These are phyloP conservation scores for Trifolium fragiferum DNA, from an alignment of 306 rosid species.

Conservation along the genomic window DNA sequence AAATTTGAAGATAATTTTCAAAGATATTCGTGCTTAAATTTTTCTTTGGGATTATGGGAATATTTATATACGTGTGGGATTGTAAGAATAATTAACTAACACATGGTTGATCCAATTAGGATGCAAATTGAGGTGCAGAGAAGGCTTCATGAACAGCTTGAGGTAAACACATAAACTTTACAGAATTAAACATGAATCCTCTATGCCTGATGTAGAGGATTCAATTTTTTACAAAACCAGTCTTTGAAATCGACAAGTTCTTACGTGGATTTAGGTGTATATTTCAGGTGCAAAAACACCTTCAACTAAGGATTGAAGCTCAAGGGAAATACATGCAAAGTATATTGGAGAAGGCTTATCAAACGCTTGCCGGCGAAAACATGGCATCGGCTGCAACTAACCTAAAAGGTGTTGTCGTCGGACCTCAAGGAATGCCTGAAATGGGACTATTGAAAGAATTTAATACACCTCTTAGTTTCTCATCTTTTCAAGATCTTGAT, in stretches of 20 bases:
- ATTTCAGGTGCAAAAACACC: constrained; percentile 88
- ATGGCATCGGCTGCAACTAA: constrained; percentile 61
- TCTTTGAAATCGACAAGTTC: not conserved
- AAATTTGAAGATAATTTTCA: constrained; percentile 19
- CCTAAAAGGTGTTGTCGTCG: constrained; percentile 56
- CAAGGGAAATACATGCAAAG: constrained; percentile 99
- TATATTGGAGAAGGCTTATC: constrained; percentile 95
- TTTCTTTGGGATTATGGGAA: not conserved
- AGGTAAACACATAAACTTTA: constrained; percentile 56
- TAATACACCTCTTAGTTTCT: constrained; percentile 72
- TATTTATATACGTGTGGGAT: constrained; percentile 39
- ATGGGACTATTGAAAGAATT: constrained; percentile 77
- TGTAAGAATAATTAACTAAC: constrained; percentile 63
- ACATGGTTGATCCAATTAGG: constrained; percentile 79
- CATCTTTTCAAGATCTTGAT: constrained; percentile 90
- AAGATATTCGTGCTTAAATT: constrained; percentile 1
- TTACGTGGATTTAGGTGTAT: constrained; percentile 39
- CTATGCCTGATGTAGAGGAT: not conserved
- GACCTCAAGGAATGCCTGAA: constrained; percentile 54
- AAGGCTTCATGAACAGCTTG: constrained; percentile 94
- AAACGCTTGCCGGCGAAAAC: constrained; percentile 97
- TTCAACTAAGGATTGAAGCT: constrained; percentile 95
- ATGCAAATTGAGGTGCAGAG: constrained; percentile 99
- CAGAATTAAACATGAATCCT: not conserved
- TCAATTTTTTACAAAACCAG: not conserved